Evolutionary conservation across 2,329 filamentous ascomycete genomes (phyloP).

Genomic region (Colletotrichum lindemuthianum): DNA sequence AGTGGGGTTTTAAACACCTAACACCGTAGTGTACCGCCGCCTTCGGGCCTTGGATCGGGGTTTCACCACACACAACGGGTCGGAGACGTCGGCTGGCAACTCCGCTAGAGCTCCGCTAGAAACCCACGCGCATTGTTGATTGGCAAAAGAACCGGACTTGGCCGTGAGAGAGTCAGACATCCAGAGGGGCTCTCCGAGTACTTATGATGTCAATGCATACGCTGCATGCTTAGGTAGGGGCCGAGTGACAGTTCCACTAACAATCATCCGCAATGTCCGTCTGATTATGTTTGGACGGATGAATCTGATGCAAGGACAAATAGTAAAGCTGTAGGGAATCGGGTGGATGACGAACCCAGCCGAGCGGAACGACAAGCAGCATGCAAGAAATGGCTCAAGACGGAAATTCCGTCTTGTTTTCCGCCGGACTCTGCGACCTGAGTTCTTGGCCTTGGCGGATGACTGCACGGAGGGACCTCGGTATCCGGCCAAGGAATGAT

Average conservation of each 20-base stretch:
- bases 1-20: slow-evolving; percentile 27
- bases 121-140: slow-evolving; percentile 33
- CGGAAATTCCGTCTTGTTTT: slow-evolving; percentile 31
- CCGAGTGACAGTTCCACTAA: slow-evolving; percentile 13
- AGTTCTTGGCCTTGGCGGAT: slow-evolving; percentile 16
- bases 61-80: slow-evolving; percentile 14
- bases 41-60: slow-evolving; percentile 34
- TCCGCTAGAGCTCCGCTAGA: slow-evolving; percentile 32
- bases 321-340: not conserved
- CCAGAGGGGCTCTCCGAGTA: not conserved
- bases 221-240: not conserved
- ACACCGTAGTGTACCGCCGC: slow-evolving; percentile 23
- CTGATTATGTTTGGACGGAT: slow-evolving; percentile 15
- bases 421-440: slow-evolving; percentile 9
- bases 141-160: slow-evolving; percentile 17
- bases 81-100: slow-evolving; percentile 32
- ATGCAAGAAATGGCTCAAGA: slow-evolving; percentile 22
- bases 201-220: slow-evolving; percentile 26
- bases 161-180: slow-evolving; percentile 11
- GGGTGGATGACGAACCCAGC: slow-evolving; percentile 15
- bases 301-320: slow-evolving; percentile 30
- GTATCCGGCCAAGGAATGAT: slow-evolving; percentile 2
- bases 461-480: slow-evolving; percentile 21
- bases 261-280: slow-evolving; percentile 26
- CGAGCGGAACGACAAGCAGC: slow-evolving; percentile 15